Conservation (phyloP, 495 filamentous ascomycete species). For the Sporormia fimetaria region DNA sequence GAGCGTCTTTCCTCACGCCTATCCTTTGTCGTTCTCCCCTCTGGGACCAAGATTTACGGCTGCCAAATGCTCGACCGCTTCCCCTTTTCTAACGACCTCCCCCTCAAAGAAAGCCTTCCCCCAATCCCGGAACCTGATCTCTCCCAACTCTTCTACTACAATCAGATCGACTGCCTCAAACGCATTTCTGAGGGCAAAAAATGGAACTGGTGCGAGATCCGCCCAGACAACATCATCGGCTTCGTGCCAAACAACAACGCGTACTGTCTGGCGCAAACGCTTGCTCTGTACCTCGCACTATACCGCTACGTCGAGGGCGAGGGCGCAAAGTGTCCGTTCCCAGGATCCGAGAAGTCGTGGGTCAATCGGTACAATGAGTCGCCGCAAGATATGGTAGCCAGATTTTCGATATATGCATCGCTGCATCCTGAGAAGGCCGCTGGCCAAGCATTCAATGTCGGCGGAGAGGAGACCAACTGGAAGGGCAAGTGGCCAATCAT, state of each 20-base stretch:
- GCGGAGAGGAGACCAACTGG: slow-evolving; percentile 25
- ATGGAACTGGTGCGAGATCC: slow-evolving; percentile 30
- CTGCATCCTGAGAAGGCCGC: slow-evolving; percentile 25
- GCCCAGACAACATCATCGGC: slow-evolving; percentile 30
- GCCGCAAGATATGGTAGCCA: slow-evolving; percentile 29
- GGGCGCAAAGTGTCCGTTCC: slow-evolving; percentile 26
- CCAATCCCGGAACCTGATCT: slow-evolving; percentile 32
- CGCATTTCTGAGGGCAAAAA: slow-evolving; percentile 26
- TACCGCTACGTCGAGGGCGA: slow-evolving; percentile 24
- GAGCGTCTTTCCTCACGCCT: slow-evolving; percentile 34
- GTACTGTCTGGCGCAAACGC: slow-evolving; percentile 29
- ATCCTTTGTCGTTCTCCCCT: slow-evolving; percentile 33
- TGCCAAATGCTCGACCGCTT: slow-evolving; percentile 32
- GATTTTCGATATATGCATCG: slow-evolving; percentile 28
- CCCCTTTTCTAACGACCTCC: slow-evolving; percentile 30
- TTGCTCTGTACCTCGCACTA: slow-evolving; percentile 25
- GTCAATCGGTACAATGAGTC: slow-evolving; percentile 26
- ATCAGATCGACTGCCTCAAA: slow-evolving; percentile 29
- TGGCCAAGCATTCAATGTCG: slow-evolving; percentile 27
- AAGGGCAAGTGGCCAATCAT: slow-evolving; percentile 29
- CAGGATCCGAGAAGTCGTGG: slow-evolving; percentile 27
- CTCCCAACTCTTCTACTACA: slow-evolving; percentile 34
- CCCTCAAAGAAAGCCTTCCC: slow-evolving; percentile 30
- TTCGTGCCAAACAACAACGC: slow-evolving; percentile 32
- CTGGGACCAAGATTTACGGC: slow-evolving; percentile 34